A percentile compares a stretch with the other conserved stretches of the same genome.
These are phyloP conservation scores for Coffea canephora DNA, from an alignment of 257 asterid species.

Conservation along the genomic window DNA sequence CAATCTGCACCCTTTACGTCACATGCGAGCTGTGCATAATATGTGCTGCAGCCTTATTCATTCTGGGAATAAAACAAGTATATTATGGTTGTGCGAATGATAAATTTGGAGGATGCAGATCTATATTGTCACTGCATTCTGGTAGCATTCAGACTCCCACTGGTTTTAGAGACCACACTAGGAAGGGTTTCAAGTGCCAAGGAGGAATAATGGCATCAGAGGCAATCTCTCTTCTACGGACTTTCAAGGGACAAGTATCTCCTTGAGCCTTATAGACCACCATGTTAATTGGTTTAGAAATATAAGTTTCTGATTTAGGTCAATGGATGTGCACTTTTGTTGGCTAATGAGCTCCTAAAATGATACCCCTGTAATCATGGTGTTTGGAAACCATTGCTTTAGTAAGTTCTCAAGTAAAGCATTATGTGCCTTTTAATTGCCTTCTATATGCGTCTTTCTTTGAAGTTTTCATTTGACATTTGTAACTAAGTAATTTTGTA, in stretches of 20 bases:
- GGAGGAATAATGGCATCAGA: conserved; percentile 76
- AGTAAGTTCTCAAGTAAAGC: too few species aligned
- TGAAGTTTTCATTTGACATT: too few species aligned
- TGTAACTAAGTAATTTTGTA: too few species aligned
- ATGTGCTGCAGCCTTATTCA: conserved; percentile 88
- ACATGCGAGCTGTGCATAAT: conserved; percentile 97
- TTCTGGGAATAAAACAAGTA: conserved; percentile 69
- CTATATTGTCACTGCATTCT: conserved; percentile 69
- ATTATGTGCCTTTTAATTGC: too few species aligned
- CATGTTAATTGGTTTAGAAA: conserved; percentile 12
- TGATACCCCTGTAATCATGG: background rate
- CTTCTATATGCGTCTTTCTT: too few species aligned
- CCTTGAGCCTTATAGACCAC: conserved; percentile 74
- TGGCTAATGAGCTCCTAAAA: background rate
- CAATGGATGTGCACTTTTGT: background rate
- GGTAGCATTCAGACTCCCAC: too few species aligned
- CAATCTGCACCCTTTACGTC: conserved; percentile 70
- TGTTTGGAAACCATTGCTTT: too few species aligned
- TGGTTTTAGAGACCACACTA: conserved; percentile 24
- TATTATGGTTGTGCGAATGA: conserved; percentile 88
- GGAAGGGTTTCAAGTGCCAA: conserved; percentile 63
- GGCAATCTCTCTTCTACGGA: conserved; percentile 66
- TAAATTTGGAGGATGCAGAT: conserved; percentile 97
- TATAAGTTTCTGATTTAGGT: background rate
- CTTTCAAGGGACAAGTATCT: conserved; percentile 82